A percentile compares a stretch with the other conserved stretches of the same genome.
Evolutionary conservation across 345 rosid species (phyloP).

Genomic region (Populus euphratica): DNA sequence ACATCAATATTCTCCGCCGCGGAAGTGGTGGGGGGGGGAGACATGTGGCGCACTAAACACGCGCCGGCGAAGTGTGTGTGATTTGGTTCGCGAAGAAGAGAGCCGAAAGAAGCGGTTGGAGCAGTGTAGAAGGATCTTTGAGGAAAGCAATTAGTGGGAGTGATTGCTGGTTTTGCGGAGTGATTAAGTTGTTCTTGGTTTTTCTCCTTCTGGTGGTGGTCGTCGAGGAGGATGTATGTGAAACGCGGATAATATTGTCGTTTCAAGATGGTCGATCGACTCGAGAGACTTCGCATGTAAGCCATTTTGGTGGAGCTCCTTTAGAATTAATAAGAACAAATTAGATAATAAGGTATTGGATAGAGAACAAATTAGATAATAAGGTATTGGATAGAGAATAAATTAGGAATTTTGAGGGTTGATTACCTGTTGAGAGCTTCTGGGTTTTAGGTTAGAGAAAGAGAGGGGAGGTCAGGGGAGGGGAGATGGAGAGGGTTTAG

Average conservation of each 20-base stretch:
- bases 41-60: slow-evolving; percentile 54
- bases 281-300: slow-evolving; percentile 45
- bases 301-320: slow-evolving; percentile 37
- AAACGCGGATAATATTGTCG: slow-evolving; percentile 35
- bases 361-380: neutral
- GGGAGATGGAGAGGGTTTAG: no score
- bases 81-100: slow-evolving; percentile 23
- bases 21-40: slow-evolving; percentile 44
- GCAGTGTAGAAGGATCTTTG: slow-evolving; percentile 4
- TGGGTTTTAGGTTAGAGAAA: no score
- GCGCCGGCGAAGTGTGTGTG: slow-evolving; percentile 21
- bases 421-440: no score
- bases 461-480: no score
- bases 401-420: neutral
- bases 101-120: slow-evolving; percentile 16
- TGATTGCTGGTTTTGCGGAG: slow-evolving; percentile 13
- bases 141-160: slow-evolving; percentile 15
- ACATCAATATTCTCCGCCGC: slow-evolving; percentile 46
- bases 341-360: neutral
- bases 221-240: slow-evolving; percentile 36
- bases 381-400: neutral
- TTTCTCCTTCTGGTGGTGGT: slow-evolving; percentile 32
- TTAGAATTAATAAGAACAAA: neutral
- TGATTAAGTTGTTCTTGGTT: neutral
- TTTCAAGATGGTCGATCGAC: slow-evolving; percentile 40